These are phyloP conservation scores for Castanea sativa DNA, from an alignment of 306 rosid genomes.

Conservation along the genomic window DNA sequence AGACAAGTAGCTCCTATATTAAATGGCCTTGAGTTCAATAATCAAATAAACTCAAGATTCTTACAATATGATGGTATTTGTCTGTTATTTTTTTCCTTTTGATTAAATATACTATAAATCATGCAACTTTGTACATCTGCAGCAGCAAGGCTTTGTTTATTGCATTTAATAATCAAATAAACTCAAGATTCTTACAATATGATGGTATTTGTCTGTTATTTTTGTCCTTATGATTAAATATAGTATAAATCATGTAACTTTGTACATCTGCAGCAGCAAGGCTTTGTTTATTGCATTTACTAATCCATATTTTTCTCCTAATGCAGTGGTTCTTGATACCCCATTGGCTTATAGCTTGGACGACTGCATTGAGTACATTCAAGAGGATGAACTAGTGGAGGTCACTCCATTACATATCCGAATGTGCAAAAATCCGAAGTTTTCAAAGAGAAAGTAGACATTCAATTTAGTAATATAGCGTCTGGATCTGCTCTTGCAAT, in stretches of 20 bases:
- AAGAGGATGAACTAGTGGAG: conserved; percentile 94
- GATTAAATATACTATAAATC: not conserved
- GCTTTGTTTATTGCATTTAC: conserved; percentile 2
- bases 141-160: conserved; percentile 5
- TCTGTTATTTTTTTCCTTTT: not conserved
- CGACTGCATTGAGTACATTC: conserved; percentile 97
- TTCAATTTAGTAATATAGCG: not conserved
- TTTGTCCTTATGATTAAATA: not conserved
- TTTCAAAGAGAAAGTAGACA: conserved; percentile 68
- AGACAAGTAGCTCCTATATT: not conserved
- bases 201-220: not conserved
- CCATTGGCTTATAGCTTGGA: conserved; percentile 92
- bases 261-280: conserved; percentile 1
- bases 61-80: not conserved
- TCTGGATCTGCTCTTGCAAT: conserved; percentile 1
- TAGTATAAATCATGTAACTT: not conserved
- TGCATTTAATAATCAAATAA: not conserved
- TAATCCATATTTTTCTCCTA: not conserved
- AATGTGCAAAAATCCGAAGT: conserved; percentile 87
- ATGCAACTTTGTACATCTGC: not conserved
- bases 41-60: not conserved
- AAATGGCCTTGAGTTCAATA: not conserved
- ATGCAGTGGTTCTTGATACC: conserved; percentile 87
- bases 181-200: not conserved
- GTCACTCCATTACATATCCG: conserved; percentile 78